Evolutionary conservation across 768 basidiomycete genomes (phyloP).

Genomic region (Tulasnella sp.): DNA sequence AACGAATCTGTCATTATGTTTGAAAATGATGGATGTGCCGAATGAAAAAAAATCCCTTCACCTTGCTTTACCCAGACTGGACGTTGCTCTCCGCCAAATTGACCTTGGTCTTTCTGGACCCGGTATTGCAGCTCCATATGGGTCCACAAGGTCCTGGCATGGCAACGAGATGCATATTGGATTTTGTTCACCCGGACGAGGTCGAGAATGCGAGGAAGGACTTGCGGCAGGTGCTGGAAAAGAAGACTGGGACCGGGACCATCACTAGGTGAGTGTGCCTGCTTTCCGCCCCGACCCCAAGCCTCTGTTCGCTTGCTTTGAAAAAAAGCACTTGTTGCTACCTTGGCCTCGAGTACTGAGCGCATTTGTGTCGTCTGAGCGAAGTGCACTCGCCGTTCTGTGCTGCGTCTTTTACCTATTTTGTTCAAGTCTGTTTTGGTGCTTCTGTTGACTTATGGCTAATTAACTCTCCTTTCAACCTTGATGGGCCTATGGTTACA

Average conservation of each 20-base stretch:
- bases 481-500: conserved; percentile 28
- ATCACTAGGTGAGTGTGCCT: conserved; percentile 55
- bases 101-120: conserved; percentile 75
- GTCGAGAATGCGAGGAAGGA: conserved; percentile 65
- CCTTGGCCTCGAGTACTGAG: background rate
- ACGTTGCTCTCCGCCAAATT: conserved; percentile 67
- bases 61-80: conserved; percentile 53
- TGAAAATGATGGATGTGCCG: background rate
- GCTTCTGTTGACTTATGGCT: background rate
- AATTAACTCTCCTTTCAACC: background rate
- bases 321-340: background rate
- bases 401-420: background rate
- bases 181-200: conserved; percentile 81
- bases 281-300: conserved; percentile 9
- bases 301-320: background rate
- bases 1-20: background rate
- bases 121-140: conserved; percentile 65
- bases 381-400: background rate
- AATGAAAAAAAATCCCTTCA: background rate
- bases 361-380: background rate
- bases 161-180: conserved; percentile 60
- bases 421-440: background rate
- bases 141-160: conserved; percentile 59
- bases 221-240: conserved; percentile 63
- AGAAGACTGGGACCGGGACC: conserved; percentile 70